A percentile compares a stretch with the other conserved stretches of the same genome.
Evolutionary conservation across 495 filamentous ascomycete species (phyloP).

Genomic region (Podospora tetraspora): DNA sequence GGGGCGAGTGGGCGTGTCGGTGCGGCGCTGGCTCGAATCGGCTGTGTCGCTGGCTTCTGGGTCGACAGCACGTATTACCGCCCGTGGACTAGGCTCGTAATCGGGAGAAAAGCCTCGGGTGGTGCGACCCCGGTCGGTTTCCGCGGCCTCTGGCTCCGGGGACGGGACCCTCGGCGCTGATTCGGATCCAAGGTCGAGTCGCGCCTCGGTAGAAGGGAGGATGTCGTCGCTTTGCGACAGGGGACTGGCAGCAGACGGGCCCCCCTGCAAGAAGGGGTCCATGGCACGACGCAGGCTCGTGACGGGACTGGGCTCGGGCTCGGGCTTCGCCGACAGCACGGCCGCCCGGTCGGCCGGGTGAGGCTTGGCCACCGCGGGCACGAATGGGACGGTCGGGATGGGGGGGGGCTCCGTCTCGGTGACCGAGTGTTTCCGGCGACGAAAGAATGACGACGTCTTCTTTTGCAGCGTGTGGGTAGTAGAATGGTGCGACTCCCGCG

Average conservation of each 20-base stretch:
- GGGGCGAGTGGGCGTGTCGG: slow-evolving; percentile 22
- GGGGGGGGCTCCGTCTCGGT: slow-evolving; percentile 45
- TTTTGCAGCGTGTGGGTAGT: slow-evolving; percentile 62
- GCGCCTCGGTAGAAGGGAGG: slow-evolving; percentile 15
- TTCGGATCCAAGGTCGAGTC: background rate
- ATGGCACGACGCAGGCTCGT: slow-evolving; percentile 86
- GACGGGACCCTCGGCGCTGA: background rate
- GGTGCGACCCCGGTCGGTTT: slow-evolving; percentile 27
- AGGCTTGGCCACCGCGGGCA: slow-evolving; percentile 25
- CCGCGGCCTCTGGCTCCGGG: slow-evolving; percentile 5
- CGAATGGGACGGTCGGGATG: slow-evolving; percentile 28
- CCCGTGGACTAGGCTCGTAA: slow-evolving; percentile 55
- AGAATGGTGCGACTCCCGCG: slow-evolving; percentile 41
- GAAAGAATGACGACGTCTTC: slow-evolving; percentile 88
- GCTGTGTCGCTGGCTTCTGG: slow-evolving; percentile 14
- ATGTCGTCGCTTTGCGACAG: slow-evolving; percentile 18
- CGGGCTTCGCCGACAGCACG: slow-evolving; percentile 23
- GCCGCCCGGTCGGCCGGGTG: slow-evolving; percentile 28
- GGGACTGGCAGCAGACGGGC: slow-evolving; percentile 20
- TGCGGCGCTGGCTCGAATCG: background rate
- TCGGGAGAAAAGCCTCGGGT: slow-evolving; percentile 58
- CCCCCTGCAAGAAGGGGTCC: slow-evolving; percentile 68
- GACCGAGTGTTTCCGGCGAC: slow-evolving; percentile 83
- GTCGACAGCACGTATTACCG: slow-evolving; percentile 53
- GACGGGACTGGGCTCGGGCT: slow-evolving; percentile 59